A percentile compares a stretch with the other conserved stretches of the same genome.
Conservation (phyloP, 2,329 filamentous ascomycete genomes). For the Fusarium pseudocircinatum region DNA sequence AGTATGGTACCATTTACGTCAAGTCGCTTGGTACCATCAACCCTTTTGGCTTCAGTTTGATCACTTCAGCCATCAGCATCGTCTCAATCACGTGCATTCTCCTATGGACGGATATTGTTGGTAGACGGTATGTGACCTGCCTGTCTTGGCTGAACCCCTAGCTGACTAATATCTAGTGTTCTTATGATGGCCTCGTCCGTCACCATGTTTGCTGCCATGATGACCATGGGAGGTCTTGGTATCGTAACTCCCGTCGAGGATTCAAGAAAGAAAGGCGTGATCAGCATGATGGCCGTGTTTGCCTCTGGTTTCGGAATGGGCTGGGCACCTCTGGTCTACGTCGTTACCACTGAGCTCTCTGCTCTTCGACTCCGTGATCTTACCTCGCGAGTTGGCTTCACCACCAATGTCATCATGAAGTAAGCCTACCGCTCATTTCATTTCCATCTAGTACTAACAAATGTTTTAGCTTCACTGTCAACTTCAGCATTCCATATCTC, state of each 20-base stretch:
- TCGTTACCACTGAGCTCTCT: conserved; percentile 34
- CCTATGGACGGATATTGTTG: conserved; percentile 8
- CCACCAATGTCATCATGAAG: conserved; percentile 31
- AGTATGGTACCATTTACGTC: conserved; percentile 38
- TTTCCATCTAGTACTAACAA: rapidly evolving
- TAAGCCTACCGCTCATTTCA: rapidly evolving
- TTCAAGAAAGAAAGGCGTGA: conserved; percentile 34
- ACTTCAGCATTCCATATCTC: conserved; percentile 36
- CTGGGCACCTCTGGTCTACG: conserved; percentile 24
- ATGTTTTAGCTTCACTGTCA: conserved; percentile 17
- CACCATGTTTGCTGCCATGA: conserved; percentile 36
- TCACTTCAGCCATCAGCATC: conserved; percentile 35
- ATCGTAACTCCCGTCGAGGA: conserved; percentile 18
- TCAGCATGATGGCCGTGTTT: conserved; percentile 42
- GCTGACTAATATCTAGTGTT: neutral
- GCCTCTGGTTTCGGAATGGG: conserved; percentile 16
- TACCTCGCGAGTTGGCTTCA: conserved; percentile 24
- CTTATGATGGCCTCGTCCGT: conserved; percentile 27
- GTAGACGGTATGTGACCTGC: conserved; percentile 10
- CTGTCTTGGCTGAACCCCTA: rapidly evolving
- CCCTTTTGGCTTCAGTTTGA: conserved; percentile 41
- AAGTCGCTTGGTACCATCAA: conserved; percentile 37
- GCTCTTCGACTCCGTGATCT: conserved; percentile 27
- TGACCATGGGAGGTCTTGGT: conserved; percentile 40
- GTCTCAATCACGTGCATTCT: neutral